Conservation (phyloP, 73 alveolate species). For the Breviolum minutum region DNA sequence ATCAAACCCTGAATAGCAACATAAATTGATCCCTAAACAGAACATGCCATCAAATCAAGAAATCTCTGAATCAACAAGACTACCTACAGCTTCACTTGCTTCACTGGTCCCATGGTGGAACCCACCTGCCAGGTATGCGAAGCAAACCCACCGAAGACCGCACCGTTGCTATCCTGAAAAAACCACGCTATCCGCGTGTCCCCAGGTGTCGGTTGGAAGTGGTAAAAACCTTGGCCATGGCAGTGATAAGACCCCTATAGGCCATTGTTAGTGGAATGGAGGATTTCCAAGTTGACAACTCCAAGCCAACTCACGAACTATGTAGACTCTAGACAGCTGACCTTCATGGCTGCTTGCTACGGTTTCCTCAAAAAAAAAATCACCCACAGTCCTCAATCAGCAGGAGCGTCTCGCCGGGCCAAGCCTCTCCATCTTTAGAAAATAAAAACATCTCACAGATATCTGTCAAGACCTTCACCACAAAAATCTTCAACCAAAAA, state of each 20-base stretch:
- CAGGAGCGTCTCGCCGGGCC: conserved; percentile 70
- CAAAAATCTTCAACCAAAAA: too few species aligned
- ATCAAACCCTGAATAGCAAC: background rate
- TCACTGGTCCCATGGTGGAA: background rate
- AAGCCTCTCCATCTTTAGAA: background rate
- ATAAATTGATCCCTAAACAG: background rate
- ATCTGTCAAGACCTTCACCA: too few species aligned
- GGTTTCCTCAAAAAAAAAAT: background rate
- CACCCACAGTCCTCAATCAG: background rate
- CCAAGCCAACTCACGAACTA: background rate
- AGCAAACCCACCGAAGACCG: conserved; percentile 67
- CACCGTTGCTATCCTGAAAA: conserved; percentile 32
- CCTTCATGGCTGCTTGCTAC: background rate
- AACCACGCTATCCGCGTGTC: background rate
- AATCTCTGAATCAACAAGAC: background rate
- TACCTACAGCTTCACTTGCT: background rate
- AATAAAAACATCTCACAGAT: too few species aligned
- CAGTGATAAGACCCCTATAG: background rate
- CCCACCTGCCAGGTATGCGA: conserved; percentile 74
- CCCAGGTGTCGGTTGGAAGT: background rate
- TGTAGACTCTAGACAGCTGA: background rate
- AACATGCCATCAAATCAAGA: background rate
- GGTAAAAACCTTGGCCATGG: background rate
- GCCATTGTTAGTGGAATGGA: background rate
- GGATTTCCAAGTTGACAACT: background rate